A percentile compares a stretch with the other conserved stretches of the same genome.
phyloP scores from a whole-genome alignment of 768 basidiomycete species.

The Infundibulicybe gibba region DNA sequence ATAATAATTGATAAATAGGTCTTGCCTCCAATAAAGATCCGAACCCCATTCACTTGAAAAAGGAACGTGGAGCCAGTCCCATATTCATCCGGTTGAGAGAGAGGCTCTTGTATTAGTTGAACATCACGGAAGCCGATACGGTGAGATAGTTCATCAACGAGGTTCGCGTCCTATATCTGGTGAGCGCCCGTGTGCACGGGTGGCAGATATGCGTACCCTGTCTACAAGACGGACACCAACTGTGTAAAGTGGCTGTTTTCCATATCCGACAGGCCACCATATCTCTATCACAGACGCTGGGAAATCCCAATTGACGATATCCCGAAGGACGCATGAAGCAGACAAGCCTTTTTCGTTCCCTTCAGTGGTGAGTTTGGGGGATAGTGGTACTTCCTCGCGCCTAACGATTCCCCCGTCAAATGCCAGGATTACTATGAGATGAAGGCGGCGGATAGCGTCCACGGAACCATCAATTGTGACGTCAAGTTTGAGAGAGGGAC shows the following conservation, averaged over 20 bases:
- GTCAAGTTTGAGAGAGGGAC: slow-evolving; percentile 45
- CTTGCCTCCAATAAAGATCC: slow-evolving; percentile 83
- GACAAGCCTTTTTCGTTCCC: slow-evolving; percentile 9
- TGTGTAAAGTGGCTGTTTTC: slow-evolving; percentile 75
- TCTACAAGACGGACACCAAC: slow-evolving; percentile 54
- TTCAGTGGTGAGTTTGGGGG: slow-evolving; percentile 28
- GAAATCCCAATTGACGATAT: slow-evolving; percentile 45
- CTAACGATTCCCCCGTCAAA: slow-evolving; percentile 36
- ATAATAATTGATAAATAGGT: not conserved
- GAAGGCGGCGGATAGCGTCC: slow-evolving; percentile 30
- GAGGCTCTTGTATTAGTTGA: slow-evolving; percentile 73
- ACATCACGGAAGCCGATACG: slow-evolving; percentile 78
- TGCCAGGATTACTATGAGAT: slow-evolving; percentile 45
- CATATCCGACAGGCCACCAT: slow-evolving; percentile 88
- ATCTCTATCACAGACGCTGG: slow-evolving; percentile 56
- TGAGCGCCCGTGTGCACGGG: not conserved
- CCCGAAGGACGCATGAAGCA: slow-evolving; percentile 8
- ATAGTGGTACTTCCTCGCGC: slow-evolving; percentile 27
- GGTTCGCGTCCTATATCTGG: slow-evolving; percentile 36
- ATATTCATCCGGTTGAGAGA: slow-evolving; percentile 60
- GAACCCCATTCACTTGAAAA: slow-evolving; percentile 87
- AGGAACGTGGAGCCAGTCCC: slow-evolving; percentile 62
- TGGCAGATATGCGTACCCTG: slow-evolving; percentile 32
- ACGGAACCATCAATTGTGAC: slow-evolving; percentile 30
- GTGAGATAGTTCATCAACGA: slow-evolving; percentile 50